These are phyloP conservation scores for Galeopsis tetrahit DNA, from an alignment of 257 asterid genomes.

Conservation along the genomic window DNA sequence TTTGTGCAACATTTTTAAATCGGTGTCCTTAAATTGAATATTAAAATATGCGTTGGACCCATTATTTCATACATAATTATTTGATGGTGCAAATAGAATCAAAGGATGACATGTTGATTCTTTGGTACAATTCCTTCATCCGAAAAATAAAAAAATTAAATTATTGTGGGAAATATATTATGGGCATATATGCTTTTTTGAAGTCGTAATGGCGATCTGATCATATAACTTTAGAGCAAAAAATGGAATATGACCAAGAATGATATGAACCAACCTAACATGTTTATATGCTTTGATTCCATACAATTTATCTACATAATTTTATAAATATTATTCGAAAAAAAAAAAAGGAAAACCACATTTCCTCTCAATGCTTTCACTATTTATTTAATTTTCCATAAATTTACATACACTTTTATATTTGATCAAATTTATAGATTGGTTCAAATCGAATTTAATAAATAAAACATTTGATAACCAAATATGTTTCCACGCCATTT, in stretches of 20 bases:
- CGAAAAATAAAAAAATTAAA: no score
- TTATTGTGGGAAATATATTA: no score
- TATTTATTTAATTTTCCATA: no score
- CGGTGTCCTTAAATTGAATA: no score
- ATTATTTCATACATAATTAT: no score
- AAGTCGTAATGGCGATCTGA: constrained; percentile 5
- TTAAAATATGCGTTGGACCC: no score
- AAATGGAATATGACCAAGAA: constrained; percentile 8
- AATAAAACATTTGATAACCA: not conserved
- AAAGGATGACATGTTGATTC: no score
- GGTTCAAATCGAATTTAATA: not conserved
- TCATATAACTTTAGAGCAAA: constrained; percentile 20
- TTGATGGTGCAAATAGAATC: no score
- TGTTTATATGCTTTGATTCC: constrained; percentile 7
- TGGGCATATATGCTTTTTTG: constrained; percentile 26
- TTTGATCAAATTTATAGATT: not conserved
- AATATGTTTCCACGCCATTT: no score
- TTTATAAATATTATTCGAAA: not conserved
- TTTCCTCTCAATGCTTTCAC: no score
- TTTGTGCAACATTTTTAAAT: no score
- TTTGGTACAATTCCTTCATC: no score
- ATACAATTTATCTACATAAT: not conserved
- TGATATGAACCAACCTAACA: not conserved
- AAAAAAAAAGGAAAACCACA: not conserved
- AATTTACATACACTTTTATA: not conserved